These are phyloP conservation scores for Colletotrichum lindemuthianum DNA, from an alignment of 2,329 filamentous ascomycete species.

Conservation along the genomic window DNA sequence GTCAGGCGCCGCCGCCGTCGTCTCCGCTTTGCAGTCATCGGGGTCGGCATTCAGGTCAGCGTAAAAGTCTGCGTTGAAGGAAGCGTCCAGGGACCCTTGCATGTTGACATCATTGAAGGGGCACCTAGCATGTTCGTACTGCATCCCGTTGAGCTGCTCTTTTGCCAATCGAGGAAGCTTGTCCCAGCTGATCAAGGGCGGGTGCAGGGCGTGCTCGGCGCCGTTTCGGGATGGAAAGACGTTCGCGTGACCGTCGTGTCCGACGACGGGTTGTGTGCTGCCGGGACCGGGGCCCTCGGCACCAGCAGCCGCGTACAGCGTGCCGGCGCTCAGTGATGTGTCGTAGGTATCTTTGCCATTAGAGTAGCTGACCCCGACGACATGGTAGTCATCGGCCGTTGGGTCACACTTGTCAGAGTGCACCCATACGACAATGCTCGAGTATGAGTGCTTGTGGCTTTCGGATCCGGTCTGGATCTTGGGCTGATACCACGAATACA, in stretches of 20 bases:
- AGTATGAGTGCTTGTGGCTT: constrained; percentile 4
- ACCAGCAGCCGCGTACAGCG: neutral
- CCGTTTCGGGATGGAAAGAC: neutral
- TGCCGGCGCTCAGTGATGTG: neutral
- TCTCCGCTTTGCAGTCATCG: neutral
- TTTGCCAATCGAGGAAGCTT: neutral
- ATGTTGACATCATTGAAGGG: constrained; percentile 10
- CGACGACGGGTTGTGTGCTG: constrained; percentile 11
- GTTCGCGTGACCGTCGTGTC: neutral
- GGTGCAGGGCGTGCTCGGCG: neutral
- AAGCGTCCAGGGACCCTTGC: neutral
- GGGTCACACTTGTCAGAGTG: constrained; percentile 6
- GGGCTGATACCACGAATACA: constrained; percentile 22
- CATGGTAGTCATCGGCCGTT: neutral
- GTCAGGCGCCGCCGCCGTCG: no score
- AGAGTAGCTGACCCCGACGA: constrained; percentile 15
- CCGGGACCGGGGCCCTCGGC: no score
- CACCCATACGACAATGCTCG: constrained; percentile 13
- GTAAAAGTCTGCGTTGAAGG: constrained; percentile 3
- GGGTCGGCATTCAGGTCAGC: neutral
- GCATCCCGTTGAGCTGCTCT: neutral
- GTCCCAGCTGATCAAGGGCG: constrained; percentile 13
- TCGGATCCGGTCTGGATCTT: neutral
- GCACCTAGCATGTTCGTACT: constrained; percentile 1
- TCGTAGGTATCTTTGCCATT: neutral